These are phyloP conservation scores for Gnaphalium uliginosum DNA, from an alignment of 129 eudicot genomes.

Conservation along the genomic window DNA sequence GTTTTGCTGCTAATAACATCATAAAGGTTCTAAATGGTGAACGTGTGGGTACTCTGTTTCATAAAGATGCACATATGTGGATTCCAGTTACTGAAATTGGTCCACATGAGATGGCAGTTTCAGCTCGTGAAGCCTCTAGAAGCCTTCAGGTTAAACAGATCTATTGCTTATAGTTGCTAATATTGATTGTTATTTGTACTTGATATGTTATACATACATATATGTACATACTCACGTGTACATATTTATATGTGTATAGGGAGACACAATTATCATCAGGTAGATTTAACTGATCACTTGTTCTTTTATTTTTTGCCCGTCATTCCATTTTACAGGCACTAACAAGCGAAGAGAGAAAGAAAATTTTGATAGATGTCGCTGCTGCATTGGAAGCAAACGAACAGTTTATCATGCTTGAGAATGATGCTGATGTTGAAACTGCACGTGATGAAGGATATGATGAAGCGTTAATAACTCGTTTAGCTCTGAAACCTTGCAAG, in stretches of 20 bases:
- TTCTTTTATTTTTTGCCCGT: not conserved
- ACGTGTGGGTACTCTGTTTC: constrained; percentile 82
- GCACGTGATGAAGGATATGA: constrained; percentile 69
- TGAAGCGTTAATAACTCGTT: constrained; percentile 67
- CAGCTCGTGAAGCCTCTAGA: constrained; percentile 79
- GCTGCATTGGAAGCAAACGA: constrained; percentile 72
- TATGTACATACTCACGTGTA: not conserved
- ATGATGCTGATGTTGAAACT: constrained; percentile 69
- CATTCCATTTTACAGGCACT: constrained; percentile 39
- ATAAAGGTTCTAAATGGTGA: constrained; percentile 71
- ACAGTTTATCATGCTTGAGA: constrained; percentile 51
- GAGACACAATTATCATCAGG: constrained; percentile 1
- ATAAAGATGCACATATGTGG: constrained; percentile 75
- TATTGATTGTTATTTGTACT: not conserved
- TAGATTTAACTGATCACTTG: constrained; percentile 10
- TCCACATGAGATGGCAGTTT: constrained; percentile 80
- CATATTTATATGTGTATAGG: not conserved
- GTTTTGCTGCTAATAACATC: constrained; percentile 66
- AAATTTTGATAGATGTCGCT: constrained; percentile 72
- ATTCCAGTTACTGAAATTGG: constrained; percentile 48
- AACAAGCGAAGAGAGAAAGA: constrained; percentile 69
- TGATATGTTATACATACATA: constrained; percentile 4
- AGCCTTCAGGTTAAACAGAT: constrained; percentile 69
- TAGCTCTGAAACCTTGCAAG: constrained; percentile 69
- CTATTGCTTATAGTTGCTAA: constrained; percentile 13